Conservation (phyloP, 2,329 filamentous ascomycete genomes). For the Aspergillus phoenicis region DNA sequence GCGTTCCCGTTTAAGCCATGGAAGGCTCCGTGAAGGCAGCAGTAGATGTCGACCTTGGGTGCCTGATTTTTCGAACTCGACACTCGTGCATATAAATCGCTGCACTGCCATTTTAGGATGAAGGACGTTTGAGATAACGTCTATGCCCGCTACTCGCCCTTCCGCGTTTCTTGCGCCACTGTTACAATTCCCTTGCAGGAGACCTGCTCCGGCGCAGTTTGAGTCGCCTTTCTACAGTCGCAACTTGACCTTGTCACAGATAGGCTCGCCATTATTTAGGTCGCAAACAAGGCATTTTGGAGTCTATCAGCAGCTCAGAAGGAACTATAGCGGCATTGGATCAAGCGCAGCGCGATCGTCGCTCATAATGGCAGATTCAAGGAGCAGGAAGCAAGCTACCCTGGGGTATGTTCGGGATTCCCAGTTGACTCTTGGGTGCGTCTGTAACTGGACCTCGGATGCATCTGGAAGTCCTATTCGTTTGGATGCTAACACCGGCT, state of each 20-base stretch:
- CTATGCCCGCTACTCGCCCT: slow-evolving; percentile 19
- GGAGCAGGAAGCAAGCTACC: slow-evolving; percentile 69
- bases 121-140: slow-evolving; percentile 14
- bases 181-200: slow-evolving; percentile 10
- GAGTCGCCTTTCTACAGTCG: not conserved
- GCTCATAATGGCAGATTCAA: slow-evolving; percentile 22
- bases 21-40: slow-evolving; percentile 7
- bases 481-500: not conserved
- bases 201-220: slow-evolving; percentile 12
- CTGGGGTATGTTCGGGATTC: slow-evolving; percentile 81
- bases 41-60: slow-evolving; percentile 2
- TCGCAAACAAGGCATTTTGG: not conserved
- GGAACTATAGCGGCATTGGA: too few relatives aligned
- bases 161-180: slow-evolving; percentile 17
- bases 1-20: slow-evolving; percentile 8
- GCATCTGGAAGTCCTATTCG: not conserved
- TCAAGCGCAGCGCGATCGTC: not conserved
- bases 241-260: not conserved
- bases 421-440: slow-evolving; percentile 75
- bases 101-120: not conserved
- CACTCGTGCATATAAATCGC: not conserved
- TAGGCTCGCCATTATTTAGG: not conserved
- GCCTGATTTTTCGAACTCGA: not conserved
- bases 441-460: slow-evolving; percentile 15
- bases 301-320: not conserved